These are phyloP conservation scores for Plantago coronopus DNA, from an alignment of 305 asterid species.

Conservation along the genomic window DNA sequence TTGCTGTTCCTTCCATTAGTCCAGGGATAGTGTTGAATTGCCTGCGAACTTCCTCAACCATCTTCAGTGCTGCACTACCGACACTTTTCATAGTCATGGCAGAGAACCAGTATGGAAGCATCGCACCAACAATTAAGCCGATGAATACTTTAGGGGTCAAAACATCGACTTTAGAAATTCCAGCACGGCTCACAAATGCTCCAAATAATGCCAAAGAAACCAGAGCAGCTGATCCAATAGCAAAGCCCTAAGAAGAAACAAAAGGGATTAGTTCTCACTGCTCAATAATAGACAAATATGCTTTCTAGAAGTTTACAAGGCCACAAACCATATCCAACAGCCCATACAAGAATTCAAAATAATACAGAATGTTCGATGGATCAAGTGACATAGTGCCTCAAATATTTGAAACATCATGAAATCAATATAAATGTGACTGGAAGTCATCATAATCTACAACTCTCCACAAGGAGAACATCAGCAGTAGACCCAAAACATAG, in stretches of 20 bases:
- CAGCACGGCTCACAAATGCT: constrained; percentile 91
- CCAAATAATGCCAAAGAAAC: constrained; percentile 89
- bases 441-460: too few species aligned
- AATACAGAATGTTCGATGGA: too few species aligned
- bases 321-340: not conserved
- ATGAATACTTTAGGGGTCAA: constrained; percentile 90
- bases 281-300: not conserved
- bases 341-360: too few species aligned
- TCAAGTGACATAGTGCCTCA: not conserved
- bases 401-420: not conserved
- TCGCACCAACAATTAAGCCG: constrained; percentile 81
- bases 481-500: too few species aligned
- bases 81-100: constrained; percentile 99
- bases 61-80: constrained; percentile 83
- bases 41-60: constrained; percentile 94
- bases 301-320: not conserved
- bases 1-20: constrained; percentile 70
- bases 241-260: constrained; percentile 66
- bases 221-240: constrained; percentile 95
- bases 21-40: constrained; percentile 91
- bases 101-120: constrained; percentile 97
- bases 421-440: not conserved
- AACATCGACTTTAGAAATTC: constrained; percentile 64
- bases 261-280: not conserved
- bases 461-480: too few species aligned